These are phyloP conservation scores for Cryptococcus sp. DNA, from an alignment of 1,284 basidiomycete species.

Conservation along the genomic window DNA sequence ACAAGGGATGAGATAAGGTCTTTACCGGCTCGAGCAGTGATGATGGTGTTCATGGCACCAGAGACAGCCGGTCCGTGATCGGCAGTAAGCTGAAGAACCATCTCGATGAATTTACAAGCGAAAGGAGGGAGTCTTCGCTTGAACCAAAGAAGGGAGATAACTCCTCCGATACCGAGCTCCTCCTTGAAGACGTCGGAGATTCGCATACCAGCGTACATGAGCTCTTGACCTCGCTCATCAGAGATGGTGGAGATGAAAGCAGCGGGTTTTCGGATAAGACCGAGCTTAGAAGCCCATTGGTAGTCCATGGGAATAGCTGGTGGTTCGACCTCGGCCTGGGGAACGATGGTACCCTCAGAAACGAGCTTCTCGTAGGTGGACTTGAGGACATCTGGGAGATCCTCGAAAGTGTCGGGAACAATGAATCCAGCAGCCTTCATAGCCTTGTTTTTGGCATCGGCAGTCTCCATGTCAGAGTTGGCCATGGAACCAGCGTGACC, in stretches of 20 bases:
- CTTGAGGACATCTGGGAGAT: conserved; percentile 78
- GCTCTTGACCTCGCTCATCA: conserved; percentile 97
- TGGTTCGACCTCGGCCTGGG: conserved; percentile 76
- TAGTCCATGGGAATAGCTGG: conserved; percentile 99
- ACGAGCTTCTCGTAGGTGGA: conserved; percentile 84
- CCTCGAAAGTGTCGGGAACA: conserved; percentile 97
- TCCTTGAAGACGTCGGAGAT: conserved; percentile 99
- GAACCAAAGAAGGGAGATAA: conserved; percentile 95
- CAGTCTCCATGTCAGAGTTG: conserved; percentile 95
- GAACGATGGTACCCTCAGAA: conserved; percentile 62
- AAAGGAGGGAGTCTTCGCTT: conserved; percentile 66
- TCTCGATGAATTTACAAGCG: conserved; percentile 92
- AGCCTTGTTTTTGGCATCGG: conserved; percentile 92
- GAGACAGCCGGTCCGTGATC: conserved; percentile 89
- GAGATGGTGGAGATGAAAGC: conserved; percentile 99
- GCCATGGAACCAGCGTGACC: conserved; percentile 98
- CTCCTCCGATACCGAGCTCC: conserved; percentile 94
- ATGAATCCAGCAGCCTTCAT: conserved; percentile 95
- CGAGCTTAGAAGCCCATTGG: conserved; percentile 99
- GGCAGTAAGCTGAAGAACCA: conserved; percentile 98
- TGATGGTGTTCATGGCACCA: conserved; percentile 99
- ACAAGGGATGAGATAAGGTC: conserved; percentile 95
- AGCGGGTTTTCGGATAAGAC: conserved; percentile 96
- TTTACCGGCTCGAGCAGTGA: conserved; percentile 97
- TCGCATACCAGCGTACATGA: conserved; percentile 97